phyloP scores from a whole-genome alignment of 768 basidiomycete species.

The Mycena maculata region DNA sequence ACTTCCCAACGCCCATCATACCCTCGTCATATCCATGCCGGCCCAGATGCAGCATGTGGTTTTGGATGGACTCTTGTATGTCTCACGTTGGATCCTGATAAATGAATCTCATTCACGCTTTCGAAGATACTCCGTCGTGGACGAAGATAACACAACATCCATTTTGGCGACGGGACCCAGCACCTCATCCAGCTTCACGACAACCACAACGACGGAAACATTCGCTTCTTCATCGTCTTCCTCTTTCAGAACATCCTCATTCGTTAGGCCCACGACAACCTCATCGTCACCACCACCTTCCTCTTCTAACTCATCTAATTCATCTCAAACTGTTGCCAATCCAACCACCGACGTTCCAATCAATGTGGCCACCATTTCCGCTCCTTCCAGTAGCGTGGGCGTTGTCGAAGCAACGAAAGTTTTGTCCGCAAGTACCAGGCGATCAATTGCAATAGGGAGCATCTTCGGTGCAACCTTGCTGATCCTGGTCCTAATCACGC shows the following conservation, averaged over 20 bases:
- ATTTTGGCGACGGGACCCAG: not conserved
- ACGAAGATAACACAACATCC: not conserved
- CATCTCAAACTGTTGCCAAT: not conserved
- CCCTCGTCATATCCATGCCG: conserved; percentile 15
- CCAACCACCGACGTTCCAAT: not conserved
- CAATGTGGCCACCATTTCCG: conserved; percentile 1
- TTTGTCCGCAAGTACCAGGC: conserved; percentile 8
- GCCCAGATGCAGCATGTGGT: not conserved
- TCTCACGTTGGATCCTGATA: not conserved
- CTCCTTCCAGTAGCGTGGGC: not conserved
- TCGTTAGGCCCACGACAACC: not conserved
- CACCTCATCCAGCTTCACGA: not conserved
- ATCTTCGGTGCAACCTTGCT: conserved; percentile 5
- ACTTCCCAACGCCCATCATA: conserved; percentile 9
- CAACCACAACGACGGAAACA: not conserved
- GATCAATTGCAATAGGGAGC: not conserved
- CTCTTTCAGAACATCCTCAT: not conserved
- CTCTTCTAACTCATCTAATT: conserved; percentile 15
- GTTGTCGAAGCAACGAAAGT: not conserved
- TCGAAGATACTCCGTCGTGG: conserved; percentile 8
- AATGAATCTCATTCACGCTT: not conserved
- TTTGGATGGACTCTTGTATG: conserved; percentile 24
- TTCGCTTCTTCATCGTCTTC: conserved; percentile 1
- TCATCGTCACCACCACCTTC: conserved; percentile 1
- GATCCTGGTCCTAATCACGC: not conserved